Percentiles rank a stretch among this genome's conserved stretches.
These are phyloP conservation scores for Serpula lacrymans DNA, from an alignment of 768 basidiomycete species.

Conservation along the genomic window DNA sequence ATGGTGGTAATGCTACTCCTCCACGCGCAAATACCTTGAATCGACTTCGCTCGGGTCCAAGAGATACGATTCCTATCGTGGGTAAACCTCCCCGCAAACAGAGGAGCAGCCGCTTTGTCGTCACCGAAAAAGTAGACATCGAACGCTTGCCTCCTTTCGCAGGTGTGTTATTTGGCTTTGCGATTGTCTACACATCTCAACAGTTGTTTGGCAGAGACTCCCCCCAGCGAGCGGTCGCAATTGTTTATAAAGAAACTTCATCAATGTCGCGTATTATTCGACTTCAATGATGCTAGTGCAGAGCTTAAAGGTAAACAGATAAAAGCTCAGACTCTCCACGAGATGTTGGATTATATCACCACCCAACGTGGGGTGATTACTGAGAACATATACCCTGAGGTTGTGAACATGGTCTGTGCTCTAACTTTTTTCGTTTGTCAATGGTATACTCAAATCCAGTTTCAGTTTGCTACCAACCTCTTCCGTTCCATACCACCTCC, in stretches of 20 bases:
- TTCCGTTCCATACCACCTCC: conserved; percentile 99
- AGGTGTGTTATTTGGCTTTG: conserved; percentile 49
- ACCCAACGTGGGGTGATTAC: conserved; percentile 95
- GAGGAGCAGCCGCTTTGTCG: conserved; percentile 93
- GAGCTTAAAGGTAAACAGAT: conserved; percentile 98
- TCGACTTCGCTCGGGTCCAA: conserved; percentile 78
- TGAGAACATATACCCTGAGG: conserved; percentile 97
- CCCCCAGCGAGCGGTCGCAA: conserved; percentile 81
- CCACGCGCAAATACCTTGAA: conserved; percentile 68
- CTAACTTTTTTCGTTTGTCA: neutral
- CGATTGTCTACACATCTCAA: conserved; percentile 8
- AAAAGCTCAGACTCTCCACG: conserved; percentile 95
- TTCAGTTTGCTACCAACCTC: conserved; percentile 93
- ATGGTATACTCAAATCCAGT: conserved; percentile 7
- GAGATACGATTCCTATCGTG: conserved; percentile 95
- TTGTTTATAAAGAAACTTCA: conserved; percentile 93
- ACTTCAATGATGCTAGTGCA: conserved; percentile 96
- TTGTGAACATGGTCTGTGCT: conserved; percentile 87
- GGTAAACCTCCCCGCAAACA: conserved; percentile 98
- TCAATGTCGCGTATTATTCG: conserved; percentile 96
- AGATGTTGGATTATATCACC: conserved; percentile 99
- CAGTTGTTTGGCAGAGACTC: conserved; percentile 63
- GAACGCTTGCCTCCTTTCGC: conserved; percentile 89
- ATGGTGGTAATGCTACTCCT: conserved; percentile 45
- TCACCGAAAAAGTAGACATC: conserved; percentile 94